phyloP scores from a whole-genome alignment of 345 rosid species.

The Iberis pinnata region DNA sequence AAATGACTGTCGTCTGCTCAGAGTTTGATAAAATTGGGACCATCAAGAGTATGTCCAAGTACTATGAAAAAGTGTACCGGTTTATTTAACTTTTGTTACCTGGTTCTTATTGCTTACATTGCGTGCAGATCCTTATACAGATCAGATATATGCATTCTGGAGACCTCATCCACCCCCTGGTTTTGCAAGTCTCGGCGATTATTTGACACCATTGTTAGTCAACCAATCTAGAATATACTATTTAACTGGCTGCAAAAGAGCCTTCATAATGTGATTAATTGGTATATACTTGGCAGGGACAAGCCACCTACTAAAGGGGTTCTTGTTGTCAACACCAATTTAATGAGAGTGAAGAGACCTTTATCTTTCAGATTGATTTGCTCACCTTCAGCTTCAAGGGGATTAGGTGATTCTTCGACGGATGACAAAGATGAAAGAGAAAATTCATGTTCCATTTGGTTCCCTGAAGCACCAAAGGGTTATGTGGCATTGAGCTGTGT shows the following conservation, averaged over 20 bases:
- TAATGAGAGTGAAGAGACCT: conserved; percentile 75
- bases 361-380: conserved; percentile 68
- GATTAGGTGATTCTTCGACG: conserved; percentile 30
- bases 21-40: conserved; percentile 91
- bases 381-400: conserved; percentile 44
- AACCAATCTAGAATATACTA: conserved; percentile 8
- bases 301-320: conserved; percentile 96
- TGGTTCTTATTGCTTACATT: conserved; percentile 24
- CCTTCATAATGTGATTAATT: conserved; percentile 18
- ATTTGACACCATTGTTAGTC: conserved; percentile 81
- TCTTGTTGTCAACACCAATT: conserved; percentile 71
- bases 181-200: conserved; percentile 94
- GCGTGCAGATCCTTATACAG: conserved; percentile 52
- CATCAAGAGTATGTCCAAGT: conserved; percentile 49
- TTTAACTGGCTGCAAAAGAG: neutral
- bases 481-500: conserved; percentile 87
- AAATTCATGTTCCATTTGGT: conserved; percentile 65
- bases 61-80: conserved; percentile 11
- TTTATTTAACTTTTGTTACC: conserved; percentile 18
- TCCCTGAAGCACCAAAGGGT: conserved; percentile 87
- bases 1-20: conserved; percentile 71
- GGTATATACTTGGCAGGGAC: conserved; percentile 57
- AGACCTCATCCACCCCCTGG: conserved; percentile 92
- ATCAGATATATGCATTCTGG: conserved; percentile 78
- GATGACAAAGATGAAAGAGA: conserved; percentile 29